phyloP scores from a whole-genome alignment of 2,329 filamentous ascomycete genomes.

The Rutstroemia sp. region DNA sequence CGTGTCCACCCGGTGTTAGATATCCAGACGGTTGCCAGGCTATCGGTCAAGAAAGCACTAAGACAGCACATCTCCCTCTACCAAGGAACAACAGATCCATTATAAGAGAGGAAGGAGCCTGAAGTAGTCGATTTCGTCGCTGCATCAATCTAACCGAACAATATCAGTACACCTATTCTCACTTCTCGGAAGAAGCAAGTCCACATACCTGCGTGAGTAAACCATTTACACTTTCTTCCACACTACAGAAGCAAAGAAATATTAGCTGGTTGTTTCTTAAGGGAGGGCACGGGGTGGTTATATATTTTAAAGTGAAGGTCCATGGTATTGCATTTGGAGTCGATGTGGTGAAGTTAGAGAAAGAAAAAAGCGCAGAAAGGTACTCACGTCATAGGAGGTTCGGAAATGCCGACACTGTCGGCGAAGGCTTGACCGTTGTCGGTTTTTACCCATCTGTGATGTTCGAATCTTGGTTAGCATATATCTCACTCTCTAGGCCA shows the following conservation, averaged over 20 bases:
- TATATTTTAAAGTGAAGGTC: no score
- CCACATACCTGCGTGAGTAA: constrained; percentile 8
- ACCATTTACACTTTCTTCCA: neutral
- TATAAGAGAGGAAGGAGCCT: constrained; percentile 20
- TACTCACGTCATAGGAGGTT: constrained; percentile 28
- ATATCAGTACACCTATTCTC: neutral
- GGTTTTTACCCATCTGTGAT: constrained; percentile 33
- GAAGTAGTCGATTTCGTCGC: constrained; percentile 28
- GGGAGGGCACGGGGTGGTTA: no score
- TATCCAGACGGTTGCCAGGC: no score
- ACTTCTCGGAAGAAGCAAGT: no score
- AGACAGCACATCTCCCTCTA: neutral
- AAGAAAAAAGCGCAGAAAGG: neutral
- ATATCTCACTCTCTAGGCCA: neutral
- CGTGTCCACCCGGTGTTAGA: neutral
- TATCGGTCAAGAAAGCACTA: neutral
- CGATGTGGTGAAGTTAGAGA: no score
- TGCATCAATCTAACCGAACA: constrained; percentile 29
- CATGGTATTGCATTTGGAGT: no score
- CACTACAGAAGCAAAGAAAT: neutral
- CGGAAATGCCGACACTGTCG: constrained; percentile 23
- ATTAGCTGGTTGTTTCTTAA: neutral
- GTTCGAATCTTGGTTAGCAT: neutral
- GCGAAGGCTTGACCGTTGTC: constrained; percentile 35
- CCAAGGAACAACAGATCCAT: constrained; percentile 19